phyloP scores from a whole-genome alignment of 495 filamentous ascomycete species.

The Talaromyces liani region DNA sequence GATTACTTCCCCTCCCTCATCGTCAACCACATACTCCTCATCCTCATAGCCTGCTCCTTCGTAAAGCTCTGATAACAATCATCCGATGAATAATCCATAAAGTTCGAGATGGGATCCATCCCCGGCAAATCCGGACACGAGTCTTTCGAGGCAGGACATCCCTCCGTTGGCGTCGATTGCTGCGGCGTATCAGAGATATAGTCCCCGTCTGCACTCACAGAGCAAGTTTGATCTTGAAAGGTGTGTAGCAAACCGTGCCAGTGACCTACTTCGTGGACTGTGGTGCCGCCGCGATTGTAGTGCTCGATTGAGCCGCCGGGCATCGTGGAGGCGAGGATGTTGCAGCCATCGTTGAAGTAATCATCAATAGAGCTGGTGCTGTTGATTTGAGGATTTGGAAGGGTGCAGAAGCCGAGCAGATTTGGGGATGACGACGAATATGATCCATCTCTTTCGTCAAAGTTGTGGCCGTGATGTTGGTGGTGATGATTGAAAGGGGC shows the following conservation, averaged over 20 bases:
- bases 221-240: conserved; percentile 45
- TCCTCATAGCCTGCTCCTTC: conserved; percentile 32
- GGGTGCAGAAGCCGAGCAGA: conserved; percentile 43
- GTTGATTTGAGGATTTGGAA: conserved; percentile 34
- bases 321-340: conserved; percentile 43
- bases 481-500: neutral
- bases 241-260: conserved; percentile 53
- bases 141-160: conserved; percentile 40
- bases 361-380: conserved; percentile 23
- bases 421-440: conserved; percentile 14
- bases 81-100: conserved; percentile 51
- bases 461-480: neutral
- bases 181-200: conserved; percentile 47
- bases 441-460: neutral
- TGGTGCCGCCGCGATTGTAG: conserved; percentile 44
- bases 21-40: conserved; percentile 38
- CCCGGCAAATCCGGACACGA: conserved; percentile 41
- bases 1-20: conserved; percentile 34
- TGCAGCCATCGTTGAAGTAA: conserved; percentile 47
- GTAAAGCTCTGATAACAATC: conserved; percentile 45
- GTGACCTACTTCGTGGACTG: conserved; percentile 52
- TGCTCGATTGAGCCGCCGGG: conserved; percentile 33
- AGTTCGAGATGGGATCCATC: conserved; percentile 43
- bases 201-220: conserved; percentile 34
- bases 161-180: conserved; percentile 39